These are phyloP conservation scores for Aspergillus haitiensis DNA, from an alignment of 495 filamentous ascomycete species.

Conservation along the genomic window DNA sequence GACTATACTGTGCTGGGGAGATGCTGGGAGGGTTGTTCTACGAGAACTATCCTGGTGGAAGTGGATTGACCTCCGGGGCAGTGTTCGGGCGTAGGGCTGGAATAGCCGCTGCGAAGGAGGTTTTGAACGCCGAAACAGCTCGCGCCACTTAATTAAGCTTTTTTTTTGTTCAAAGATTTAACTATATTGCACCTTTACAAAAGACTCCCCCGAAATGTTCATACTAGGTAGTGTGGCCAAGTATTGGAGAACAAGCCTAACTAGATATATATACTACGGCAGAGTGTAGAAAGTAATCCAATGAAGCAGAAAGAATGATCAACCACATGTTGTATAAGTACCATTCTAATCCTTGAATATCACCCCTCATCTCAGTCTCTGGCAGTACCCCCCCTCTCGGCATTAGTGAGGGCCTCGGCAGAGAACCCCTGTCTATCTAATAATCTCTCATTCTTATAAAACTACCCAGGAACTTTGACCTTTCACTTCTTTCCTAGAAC, in stretches of 20 bases:
- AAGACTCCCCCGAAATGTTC: no score
- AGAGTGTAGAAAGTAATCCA: no score
- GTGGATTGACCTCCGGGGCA: conserved; percentile 58
- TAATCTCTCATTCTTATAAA: neutral
- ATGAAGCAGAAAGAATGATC: no score
- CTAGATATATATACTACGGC: no score
- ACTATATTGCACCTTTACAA: no score
- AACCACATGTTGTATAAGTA: no score
- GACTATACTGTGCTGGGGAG: conserved; percentile 59
- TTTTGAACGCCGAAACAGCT: neutral
- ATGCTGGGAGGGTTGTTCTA: conserved; percentile 65
- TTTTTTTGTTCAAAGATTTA: no score
- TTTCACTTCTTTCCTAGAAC: no score
- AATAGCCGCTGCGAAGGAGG: conserved; percentile 33
- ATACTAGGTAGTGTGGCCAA: no score
- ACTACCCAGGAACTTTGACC: no score
- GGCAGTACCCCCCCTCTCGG: neutral
- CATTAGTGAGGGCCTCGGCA: neutral
- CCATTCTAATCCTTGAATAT: no score
- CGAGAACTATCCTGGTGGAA: conserved; percentile 64
- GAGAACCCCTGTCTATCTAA: neutral
- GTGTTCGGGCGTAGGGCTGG: conserved; percentile 59
- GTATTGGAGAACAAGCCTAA: no score
- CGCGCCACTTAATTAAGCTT: neutral
- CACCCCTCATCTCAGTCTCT: neutral